phyloP scores from a whole-genome alignment of 192 early-diverging fungal genomes.

The Chytriomyces sp. region DNA sequence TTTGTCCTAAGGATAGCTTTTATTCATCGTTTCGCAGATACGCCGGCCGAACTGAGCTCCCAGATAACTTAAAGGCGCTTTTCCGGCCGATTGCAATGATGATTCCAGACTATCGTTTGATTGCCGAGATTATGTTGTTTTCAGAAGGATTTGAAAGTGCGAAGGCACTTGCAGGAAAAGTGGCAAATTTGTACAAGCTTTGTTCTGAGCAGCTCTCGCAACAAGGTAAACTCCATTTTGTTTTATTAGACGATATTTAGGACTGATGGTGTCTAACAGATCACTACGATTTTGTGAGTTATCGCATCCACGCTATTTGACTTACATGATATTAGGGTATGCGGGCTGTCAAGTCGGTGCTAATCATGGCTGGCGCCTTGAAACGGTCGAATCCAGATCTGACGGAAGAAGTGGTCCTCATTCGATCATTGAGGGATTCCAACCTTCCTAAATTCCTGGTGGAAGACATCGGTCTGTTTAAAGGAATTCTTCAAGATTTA shows the following conservation, averaged over 20 bases:
- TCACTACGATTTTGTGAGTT: slow-evolving; percentile 60
- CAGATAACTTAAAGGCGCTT: slow-evolving; percentile 63
- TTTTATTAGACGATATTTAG: background rate
- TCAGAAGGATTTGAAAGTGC: slow-evolving; percentile 68
- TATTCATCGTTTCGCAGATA: slow-evolving; percentile 33
- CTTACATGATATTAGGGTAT: slow-evolving; percentile 39
- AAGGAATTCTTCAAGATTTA: slow-evolving; percentile 58
- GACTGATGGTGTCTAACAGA: slow-evolving; percentile 30
- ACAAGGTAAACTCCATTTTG: slow-evolving; percentile 27
- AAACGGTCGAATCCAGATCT: slow-evolving; percentile 58
- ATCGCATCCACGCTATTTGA: background rate
- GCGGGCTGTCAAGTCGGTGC: slow-evolving; percentile 64
- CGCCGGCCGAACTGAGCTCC: slow-evolving; percentile 61
- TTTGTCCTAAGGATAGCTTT: background rate
- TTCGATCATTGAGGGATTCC: slow-evolving; percentile 59
- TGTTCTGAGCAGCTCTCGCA: slow-evolving; percentile 66
- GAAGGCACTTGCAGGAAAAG: slow-evolving; percentile 58
- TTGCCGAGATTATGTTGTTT: slow-evolving; percentile 67
- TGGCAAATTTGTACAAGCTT: slow-evolving; percentile 63
- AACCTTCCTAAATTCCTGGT: slow-evolving; percentile 64
- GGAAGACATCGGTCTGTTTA: slow-evolving; percentile 62
- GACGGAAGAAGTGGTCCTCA: slow-evolving; percentile 58
- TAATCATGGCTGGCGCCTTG: slow-evolving; percentile 63
- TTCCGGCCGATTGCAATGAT: slow-evolving; percentile 68
- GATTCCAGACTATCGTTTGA: slow-evolving; percentile 63